phyloP scores from a whole-genome alignment of 768 basidiomycete genomes.

The Candolleomyces eurysporus region DNA sequence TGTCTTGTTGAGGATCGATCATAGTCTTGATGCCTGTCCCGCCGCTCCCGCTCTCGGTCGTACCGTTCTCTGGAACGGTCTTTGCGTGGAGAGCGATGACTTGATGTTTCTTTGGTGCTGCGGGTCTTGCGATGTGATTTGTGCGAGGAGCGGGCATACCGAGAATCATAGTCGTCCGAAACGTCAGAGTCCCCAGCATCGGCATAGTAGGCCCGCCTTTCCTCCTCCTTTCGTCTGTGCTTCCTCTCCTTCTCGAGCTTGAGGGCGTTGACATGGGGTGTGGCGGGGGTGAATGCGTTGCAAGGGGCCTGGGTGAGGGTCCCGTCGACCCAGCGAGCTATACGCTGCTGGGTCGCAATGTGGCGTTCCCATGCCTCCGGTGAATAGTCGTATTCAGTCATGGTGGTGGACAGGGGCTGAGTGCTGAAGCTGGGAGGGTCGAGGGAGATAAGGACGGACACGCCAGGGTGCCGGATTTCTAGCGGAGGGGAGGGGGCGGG shows the following conservation, averaged over 20 bases:
- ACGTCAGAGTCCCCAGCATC: constrained; percentile 1
- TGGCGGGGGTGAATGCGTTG: constrained; percentile 8
- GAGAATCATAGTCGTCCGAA: not conserved
- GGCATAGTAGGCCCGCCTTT: not conserved
- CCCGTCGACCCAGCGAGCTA: constrained; percentile 15
- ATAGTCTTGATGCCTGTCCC: not conserved
- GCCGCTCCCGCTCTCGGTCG: not conserved
- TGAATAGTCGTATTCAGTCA: constrained; percentile 18
- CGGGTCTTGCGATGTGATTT: not conserved
- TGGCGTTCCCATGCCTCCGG: constrained; percentile 14
- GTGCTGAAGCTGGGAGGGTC: not conserved
- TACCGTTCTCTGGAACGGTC: not conserved
- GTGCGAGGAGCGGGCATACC: not conserved
- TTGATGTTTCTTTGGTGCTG: not conserved
- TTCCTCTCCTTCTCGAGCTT: constrained; percentile 4
- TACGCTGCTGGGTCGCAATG: constrained; percentile 13
- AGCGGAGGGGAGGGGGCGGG: not conserved
- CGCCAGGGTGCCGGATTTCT: not conserved
- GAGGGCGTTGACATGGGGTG: constrained; percentile 10
- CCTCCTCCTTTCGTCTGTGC: not conserved
- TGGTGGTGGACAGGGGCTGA: constrained; percentile 3
- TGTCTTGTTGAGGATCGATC: not conserved
- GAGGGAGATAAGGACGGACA: not conserved
- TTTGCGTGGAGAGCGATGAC: not conserved
- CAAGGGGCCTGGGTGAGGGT: constrained; percentile 9